These are phyloP conservation scores for Luvunga scandens DNA, from an alignment of 345 rosid species.

Conservation along the genomic window DNA sequence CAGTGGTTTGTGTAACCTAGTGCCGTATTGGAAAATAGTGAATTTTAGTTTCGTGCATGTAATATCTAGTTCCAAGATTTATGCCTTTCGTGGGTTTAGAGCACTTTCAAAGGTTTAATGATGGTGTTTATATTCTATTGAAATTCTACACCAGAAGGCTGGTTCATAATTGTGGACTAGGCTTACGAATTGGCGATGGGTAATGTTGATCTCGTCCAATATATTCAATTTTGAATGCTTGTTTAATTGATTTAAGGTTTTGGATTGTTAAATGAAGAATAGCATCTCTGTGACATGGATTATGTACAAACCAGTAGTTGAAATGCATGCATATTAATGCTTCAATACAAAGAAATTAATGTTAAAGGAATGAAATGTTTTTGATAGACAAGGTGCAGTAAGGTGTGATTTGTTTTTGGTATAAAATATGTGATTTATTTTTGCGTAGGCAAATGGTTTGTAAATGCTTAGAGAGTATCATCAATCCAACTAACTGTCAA, in stretches of 20 bases:
- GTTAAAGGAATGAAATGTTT: not conserved
- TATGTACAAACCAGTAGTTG: not conserved
- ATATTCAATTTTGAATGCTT: not conserved
- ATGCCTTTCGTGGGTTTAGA: not conserved
- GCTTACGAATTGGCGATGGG: not conserved
- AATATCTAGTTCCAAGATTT: not conserved
- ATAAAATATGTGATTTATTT: not conserved
- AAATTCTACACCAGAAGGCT: not conserved
- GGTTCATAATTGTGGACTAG: not conserved
- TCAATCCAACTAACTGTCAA: not conserved
- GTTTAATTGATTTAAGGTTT: conserved; percentile 8
- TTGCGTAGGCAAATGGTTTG: not conserved
- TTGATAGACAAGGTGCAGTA: not conserved
- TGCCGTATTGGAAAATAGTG: not conserved
- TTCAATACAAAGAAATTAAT: not conserved
- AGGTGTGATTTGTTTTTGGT: not conserved
- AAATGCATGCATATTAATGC: not conserved
- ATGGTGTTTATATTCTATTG: not conserved
- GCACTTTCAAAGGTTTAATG: not conserved
- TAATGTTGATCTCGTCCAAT: not conserved
- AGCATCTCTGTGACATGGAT: not conserved
- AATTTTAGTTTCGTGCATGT: not conserved
- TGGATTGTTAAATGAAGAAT: conserved; percentile 10
- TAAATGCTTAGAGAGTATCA: not conserved
- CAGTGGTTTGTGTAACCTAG: not conserved